Base-by-base conservation (phyloP, 164 flowering plant species). In the Umbilicus rupestris region DNA sequence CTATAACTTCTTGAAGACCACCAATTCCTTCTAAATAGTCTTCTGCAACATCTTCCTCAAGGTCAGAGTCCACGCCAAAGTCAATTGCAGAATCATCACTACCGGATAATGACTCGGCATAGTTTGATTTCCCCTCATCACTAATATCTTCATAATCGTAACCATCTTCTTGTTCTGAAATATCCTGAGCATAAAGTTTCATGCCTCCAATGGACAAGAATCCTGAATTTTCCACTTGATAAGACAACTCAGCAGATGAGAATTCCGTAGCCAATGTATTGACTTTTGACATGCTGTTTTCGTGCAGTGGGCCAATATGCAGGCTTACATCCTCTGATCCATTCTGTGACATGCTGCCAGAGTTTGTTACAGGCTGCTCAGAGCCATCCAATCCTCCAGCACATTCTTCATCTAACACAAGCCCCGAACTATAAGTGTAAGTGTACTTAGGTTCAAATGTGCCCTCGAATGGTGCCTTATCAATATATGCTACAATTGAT, bases 11-110 rank as follows among this genome's bases (percentile, higher is more conserved):
- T 39, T 6, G 24, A 62, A 35, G 39, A 17, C 65, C 65, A 19
- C 65, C 65, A 62, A 35, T 62, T 62, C 65, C 65, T 62, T 62
- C 65, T 26, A 62, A 39, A 29, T 62, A 62, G 42, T 62, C 65
- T 62, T 35, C 65, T 3, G 65, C 65, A 35, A 62, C 22, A 35
- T 33, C 41, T 7, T 62, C 63, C 17, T 60, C 65, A 33, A 62
- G 39, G 42, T 62, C 65, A 7, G 44, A 62, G 42, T 39, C 65
- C 20, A 17, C 35, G 24, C 31, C 22, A 33, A 39, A 62, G 5
- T 22, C 65, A 62, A 19, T 35, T 62, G 35, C 65, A 19, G 63
- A 60, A 7, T 12, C 42, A 35, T 62, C 65, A 35, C 44, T 62
- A 22, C 42, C 65, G 17, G 65, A 62, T 31, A 39, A 30, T 2